Conservation (phyloP, 441 rosid genomes). For the Sinapis alba region DNA sequence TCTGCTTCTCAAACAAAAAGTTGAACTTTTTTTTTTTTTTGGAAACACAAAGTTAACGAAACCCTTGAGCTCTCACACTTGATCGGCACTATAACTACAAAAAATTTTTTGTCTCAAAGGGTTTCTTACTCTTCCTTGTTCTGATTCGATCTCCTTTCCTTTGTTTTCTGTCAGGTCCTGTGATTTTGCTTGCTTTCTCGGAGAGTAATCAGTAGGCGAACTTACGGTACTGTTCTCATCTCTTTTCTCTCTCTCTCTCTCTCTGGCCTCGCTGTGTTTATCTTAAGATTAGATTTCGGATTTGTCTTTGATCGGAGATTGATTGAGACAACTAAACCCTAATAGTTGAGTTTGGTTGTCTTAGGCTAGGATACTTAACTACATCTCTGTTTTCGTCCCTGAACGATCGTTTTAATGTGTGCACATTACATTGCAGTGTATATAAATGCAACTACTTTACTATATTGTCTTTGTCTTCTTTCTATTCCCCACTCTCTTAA, state of each 20-base stretch:
- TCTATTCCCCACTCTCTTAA: neutral
- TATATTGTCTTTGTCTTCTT: neutral
- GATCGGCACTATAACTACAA: neutral
- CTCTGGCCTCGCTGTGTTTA: neutral
- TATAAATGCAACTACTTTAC: too few relatives aligned
- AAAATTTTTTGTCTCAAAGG: neutral
- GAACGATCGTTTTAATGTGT: neutral
- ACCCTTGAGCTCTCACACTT: neutral
- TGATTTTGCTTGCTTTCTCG: too few relatives aligned
- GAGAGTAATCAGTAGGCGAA: too few relatives aligned
- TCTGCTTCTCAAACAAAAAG: too few relatives aligned
- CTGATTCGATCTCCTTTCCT: neutral
- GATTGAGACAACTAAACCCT: constrained; percentile 6
- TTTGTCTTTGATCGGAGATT: neutral
- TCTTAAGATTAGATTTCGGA: neutral
- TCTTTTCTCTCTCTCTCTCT: constrained; percentile 14
- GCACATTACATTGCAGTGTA: neutral
- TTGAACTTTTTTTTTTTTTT: constrained; percentile 1
- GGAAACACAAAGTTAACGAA: neutral
- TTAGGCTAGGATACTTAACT: neutral
- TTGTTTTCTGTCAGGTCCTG: too few relatives aligned
- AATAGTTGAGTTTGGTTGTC: neutral
- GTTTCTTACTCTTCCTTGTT: neutral
- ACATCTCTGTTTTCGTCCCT: neutral
- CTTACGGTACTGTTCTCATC: constrained; percentile 19